A percentile compares a stretch with the other conserved stretches of the same genome.
Evolutionary conservation across 306 rosid genomes (phyloP).

Genomic region (Lagenaria siceraria): DNA sequence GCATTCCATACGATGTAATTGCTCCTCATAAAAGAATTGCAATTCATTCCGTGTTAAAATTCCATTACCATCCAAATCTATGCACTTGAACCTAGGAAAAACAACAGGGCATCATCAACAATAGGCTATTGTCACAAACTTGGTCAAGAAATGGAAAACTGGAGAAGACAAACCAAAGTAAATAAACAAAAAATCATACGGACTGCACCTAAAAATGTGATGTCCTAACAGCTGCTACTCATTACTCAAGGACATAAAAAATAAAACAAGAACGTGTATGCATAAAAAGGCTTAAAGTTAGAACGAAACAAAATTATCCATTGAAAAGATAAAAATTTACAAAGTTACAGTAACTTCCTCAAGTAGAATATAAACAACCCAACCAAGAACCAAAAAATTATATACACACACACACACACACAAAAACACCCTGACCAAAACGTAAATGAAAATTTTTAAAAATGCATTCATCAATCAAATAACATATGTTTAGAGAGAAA

Average conservation of each 20-base stretch:
- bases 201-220: not conserved
- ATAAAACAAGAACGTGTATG: not conserved
- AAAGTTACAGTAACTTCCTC: not conserved
- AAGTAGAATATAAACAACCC: not conserved
- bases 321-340: not conserved
- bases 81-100: conserved; percentile 82
- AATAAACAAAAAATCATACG: not conserved
- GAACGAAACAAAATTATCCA: not conserved
- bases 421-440: not conserved
- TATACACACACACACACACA: not conserved
- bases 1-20: conserved; percentile 98
- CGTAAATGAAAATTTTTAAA: not conserved
- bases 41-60: conserved; percentile 81
- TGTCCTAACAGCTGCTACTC: not conserved
- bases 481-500: not conserved
- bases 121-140: not conserved
- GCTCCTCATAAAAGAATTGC: conserved; percentile 98
- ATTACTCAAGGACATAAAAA: not conserved
- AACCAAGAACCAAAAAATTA: not conserved
- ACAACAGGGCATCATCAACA: not conserved
- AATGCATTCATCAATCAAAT: not conserved
- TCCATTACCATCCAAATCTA: conserved; percentile 97
- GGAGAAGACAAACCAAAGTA: not conserved
- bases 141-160: not conserved
- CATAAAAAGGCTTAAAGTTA: not conserved